Evolutionary conservation across 768 basidiomycete species (phyloP).

Genomic region (Xerocomus brunneocitrinus): DNA sequence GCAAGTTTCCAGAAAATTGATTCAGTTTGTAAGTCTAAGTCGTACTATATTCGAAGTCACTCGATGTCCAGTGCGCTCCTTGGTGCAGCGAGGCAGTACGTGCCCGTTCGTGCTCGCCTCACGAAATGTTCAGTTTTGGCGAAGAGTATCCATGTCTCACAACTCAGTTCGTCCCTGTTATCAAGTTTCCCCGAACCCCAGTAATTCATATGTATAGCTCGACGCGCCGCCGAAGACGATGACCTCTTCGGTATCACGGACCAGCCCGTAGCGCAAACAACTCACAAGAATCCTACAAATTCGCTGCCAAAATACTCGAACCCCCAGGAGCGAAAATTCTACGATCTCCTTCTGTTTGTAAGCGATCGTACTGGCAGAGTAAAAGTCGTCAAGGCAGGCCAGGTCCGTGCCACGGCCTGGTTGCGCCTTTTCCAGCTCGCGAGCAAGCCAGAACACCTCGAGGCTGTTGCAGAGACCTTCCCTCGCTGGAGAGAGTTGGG

Average conservation of each 20-base stretch:
- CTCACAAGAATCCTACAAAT: not conserved
- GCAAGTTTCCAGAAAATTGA: not conserved
- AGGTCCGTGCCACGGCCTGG: slow-evolving; percentile 47
- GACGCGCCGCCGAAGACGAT: slow-evolving; percentile 5
- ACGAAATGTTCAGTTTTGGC: slow-evolving; percentile 3
- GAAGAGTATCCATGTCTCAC: slow-evolving; percentile 19
- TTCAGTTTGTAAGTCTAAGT: not conserved
- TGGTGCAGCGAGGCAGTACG: slow-evolving; percentile 10
- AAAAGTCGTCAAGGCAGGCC: slow-evolving; percentile 27
- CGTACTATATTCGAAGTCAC: not conserved
- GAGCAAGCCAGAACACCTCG: slow-evolving; percentile 45
- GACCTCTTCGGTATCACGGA: slow-evolving; percentile 10
- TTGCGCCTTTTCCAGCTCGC: slow-evolving; percentile 48
- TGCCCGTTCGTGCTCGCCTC: slow-evolving; percentile 2
- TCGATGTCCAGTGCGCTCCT: slow-evolving; percentile 17
- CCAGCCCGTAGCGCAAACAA: not conserved
- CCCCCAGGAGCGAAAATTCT: slow-evolving; percentile 21
- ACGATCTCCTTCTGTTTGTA: slow-evolving; percentile 24
- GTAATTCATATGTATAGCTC: slow-evolving; percentile 13
- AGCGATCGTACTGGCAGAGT: slow-evolving; percentile 26
- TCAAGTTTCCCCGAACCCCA: not conserved
- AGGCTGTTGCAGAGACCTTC: slow-evolving; percentile 41
- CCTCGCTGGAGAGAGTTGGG: slow-evolving; percentile 48
- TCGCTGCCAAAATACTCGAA: not conserved
- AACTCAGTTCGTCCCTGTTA: slow-evolving; percentile 18